Evolutionary conservation across 2,329 filamentous ascomycete genomes (phyloP).

Genomic region (Monilinia vaccinii-corymbosi): DNA sequence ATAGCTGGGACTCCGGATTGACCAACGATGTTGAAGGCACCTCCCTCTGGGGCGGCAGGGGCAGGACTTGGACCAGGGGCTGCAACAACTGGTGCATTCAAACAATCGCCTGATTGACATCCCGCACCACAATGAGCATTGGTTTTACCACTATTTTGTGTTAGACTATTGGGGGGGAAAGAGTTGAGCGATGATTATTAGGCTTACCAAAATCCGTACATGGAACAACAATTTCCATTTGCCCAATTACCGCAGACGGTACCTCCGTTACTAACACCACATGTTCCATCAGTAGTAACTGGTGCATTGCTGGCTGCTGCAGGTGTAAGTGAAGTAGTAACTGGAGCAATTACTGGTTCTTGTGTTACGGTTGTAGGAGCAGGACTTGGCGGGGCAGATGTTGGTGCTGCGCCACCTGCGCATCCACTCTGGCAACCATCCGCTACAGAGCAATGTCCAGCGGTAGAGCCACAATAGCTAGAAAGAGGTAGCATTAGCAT

Average conservation of each 20-base stretch:
- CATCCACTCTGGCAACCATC: constrained; percentile 29
- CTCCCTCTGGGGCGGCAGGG: constrained; percentile 36
- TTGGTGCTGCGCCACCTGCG: constrained; percentile 6
- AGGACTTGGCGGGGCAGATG: background rate
- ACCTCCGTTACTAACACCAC: constrained; percentile 39
- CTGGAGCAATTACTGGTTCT: constrained; percentile 23
- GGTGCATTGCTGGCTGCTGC: constrained; percentile 26
- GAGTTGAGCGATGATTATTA: background rate
- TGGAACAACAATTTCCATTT: constrained; percentile 44
- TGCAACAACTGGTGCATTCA: constrained; percentile 31
- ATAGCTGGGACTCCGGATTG: constrained; percentile 53
- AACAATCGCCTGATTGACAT: constrained; percentile 46
- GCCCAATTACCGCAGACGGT: constrained; percentile 44
- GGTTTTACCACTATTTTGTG: constrained; percentile 29
- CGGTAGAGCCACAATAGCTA: constrained; percentile 28
- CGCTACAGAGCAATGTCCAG: constrained; percentile 20
- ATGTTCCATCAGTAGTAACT: constrained; percentile 43
- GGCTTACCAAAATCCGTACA: constrained; percentile 45
- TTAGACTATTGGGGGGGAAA: constrained; percentile 10
- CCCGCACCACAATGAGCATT: constrained; percentile 46
- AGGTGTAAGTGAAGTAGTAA: constrained; percentile 17
- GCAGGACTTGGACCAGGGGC: constrained; percentile 32
- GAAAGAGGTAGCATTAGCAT: constrained; percentile 16
- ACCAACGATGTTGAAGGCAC: constrained; percentile 41
- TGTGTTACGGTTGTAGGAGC: constrained; percentile 11